Base-by-base conservation (phyloP, 495 filamentous ascomycete species). In the Xylaria sp. region DNA sequence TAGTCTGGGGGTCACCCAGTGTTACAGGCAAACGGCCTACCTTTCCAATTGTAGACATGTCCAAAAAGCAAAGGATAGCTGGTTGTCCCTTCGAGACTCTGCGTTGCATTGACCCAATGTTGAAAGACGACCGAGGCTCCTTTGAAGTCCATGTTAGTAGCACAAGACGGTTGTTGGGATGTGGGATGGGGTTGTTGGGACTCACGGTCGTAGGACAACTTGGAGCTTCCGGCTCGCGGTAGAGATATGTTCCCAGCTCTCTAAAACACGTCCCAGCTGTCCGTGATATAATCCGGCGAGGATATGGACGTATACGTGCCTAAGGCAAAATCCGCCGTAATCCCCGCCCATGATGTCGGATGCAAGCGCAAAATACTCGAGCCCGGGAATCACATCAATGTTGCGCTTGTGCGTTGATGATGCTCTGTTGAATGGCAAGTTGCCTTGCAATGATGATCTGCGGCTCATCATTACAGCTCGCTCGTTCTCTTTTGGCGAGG, bases 41-140 rank as follows among this genome's bases (percentile, higher is more conserved):
- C 92, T 97, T 82, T 99, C 96, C 26, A 98, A 85, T 73, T 98
- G 96, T 73, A 97, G 82, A 77, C 93, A 97, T 11, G 95, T 96
- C 95, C 95, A 99, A 74, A 93, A 97, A 8, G 93, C 93, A 72
- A 96, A 90, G 43, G 91, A 84, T 61, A 92, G 84, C 50, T 91
- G 84, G 66, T 88, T 88, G 73, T 88, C 86, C 78, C 61, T 83
- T 67, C 52, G 77, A 73, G 75, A 83, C 67, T 71, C 76, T 55
- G 53, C 79, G 35, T 64, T 72, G 63, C 76, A 77, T 40, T 69
- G 67, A 7, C 67, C 70, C 43, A 82, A 69, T 65, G 74, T 81
- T 35, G 76, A 80, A 53, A 83, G 76, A 43, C 82, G 82, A 59
- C 82, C 83, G 44, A 85, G 76, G 69, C 80, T 83, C 76, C 82